These are phyloP conservation scores for Diaporthe eres DNA, from an alignment of 2,329 filamentous ascomycete genomes.

Conservation along the genomic window DNA sequence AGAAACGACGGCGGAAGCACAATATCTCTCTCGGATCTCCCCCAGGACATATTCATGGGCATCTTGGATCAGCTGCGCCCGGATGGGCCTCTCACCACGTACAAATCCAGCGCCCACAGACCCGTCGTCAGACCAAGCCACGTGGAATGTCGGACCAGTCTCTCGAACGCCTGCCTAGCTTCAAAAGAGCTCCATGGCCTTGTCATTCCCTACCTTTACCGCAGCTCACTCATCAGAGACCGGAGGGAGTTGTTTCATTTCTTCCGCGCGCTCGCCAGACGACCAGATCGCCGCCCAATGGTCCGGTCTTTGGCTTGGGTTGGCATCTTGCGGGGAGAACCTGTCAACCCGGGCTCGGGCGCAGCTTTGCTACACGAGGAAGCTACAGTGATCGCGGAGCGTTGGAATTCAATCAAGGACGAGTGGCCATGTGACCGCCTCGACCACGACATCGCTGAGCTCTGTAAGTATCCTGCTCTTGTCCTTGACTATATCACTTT, in stretches of 20 bases:
- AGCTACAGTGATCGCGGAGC: not conserved
- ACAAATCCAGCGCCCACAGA: not conserved
- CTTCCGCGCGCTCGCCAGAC: not conserved
- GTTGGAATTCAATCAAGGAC: not conserved
- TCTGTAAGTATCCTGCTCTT: not conserved
- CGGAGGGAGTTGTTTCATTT: not conserved
- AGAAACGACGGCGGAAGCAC: not conserved
- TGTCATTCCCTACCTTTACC: not conserved
- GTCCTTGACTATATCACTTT: not conserved
- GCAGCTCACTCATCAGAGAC: not conserved
- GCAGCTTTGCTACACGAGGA: not conserved
- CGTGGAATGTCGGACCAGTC: not conserved
- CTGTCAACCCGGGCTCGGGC: not conserved
- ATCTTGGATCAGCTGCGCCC: not conserved
- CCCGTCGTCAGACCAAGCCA: not conserved
- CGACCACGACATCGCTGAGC: not conserved
- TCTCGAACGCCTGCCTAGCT: not conserved
- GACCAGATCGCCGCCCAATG: not conserved
- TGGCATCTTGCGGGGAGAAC: not conserved
- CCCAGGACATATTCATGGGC: not conserved
- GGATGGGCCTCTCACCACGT: not conserved
- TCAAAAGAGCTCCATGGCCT: not conserved
- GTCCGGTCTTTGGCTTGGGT: slow-evolving; percentile 6
- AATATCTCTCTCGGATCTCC: not conserved
- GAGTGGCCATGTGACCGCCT: not conserved